A percentile compares a stretch with the other conserved stretches of the same genome.
phyloP scores from a whole-genome alignment of 2,329 filamentous ascomycete genomes.

The Penicillium sp. region DNA sequence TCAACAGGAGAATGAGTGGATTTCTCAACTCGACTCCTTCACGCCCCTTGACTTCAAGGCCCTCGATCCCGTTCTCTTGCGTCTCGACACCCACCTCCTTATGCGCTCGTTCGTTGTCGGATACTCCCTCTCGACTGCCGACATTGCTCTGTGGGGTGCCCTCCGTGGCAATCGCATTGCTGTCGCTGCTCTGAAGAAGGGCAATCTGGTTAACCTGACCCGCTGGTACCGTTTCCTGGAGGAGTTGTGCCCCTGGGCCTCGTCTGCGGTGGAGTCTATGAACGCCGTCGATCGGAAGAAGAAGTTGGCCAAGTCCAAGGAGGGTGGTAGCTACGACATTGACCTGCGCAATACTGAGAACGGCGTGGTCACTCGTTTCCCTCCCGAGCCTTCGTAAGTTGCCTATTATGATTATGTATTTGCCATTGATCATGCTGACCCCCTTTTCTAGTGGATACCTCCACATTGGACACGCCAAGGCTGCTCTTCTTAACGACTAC shows the following conservation, averaged over 20 bases:
- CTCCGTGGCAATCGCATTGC: conserved; percentile 83
- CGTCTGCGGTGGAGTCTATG: conserved; percentile 66
- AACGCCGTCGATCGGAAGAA: conserved; percentile 69
- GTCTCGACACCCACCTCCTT: conserved; percentile 82
- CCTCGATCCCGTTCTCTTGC: conserved; percentile 69
- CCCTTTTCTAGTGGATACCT: conserved; percentile 62
- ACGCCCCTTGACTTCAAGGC: conserved; percentile 73
- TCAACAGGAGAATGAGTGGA: conserved; percentile 53
- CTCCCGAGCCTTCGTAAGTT: conserved; percentile 75
- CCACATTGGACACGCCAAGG: conserved; percentile 94
- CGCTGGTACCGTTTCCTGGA: conserved; percentile 90
- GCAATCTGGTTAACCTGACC: conserved; percentile 69
- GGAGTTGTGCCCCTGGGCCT: conserved; percentile 73
- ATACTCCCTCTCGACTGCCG: conserved; percentile 72
- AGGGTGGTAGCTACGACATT: conserved; percentile 85
- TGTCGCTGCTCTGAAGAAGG: conserved; percentile 75
- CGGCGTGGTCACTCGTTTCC: conserved; percentile 87
- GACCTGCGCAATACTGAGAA: conserved; percentile 79
- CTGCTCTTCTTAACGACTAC: conserved; percentile 90
- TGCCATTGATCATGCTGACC: too few relatives aligned
- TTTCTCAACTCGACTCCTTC: conserved; percentile 53
- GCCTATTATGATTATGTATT: too few relatives aligned
- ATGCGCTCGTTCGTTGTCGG: conserved; percentile 84
- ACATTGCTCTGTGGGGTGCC: conserved; percentile 79
- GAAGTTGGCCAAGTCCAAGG: conserved; percentile 67